phyloP scores from a whole-genome alignment of 2,329 filamentous ascomycete genomes.

The Fonsecaea erecta region DNA sequence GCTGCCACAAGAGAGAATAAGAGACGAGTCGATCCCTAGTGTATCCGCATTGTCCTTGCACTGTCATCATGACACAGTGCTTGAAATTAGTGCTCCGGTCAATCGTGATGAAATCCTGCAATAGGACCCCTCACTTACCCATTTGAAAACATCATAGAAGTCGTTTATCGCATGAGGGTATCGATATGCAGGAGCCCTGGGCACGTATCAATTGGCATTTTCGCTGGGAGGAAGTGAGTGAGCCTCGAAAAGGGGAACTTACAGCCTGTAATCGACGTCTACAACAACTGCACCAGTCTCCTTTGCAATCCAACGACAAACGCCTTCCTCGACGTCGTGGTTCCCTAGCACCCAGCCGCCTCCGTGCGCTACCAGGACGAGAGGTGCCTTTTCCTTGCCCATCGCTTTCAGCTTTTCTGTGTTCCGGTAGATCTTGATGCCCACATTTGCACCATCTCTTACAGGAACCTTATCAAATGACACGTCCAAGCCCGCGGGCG shows the following conservation, averaged over 20 bases:
- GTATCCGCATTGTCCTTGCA: slow-evolving; percentile 1
- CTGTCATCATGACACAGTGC: neutral
- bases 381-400: slow-evolving; percentile 4
- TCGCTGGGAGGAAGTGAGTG: neutral
- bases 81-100: neutral
- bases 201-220: neutral
- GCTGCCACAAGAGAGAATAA: slow-evolving; percentile 1
- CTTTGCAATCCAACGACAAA: slow-evolving; percentile 12
- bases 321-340: slow-evolving; percentile 11
- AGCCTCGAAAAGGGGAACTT: neutral
- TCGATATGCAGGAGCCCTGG: slow-evolving; percentile 36
- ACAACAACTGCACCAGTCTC: slow-evolving; percentile 11
- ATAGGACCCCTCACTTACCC: neutral
- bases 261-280: slow-evolving; percentile 15
- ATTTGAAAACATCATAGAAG: slow-evolving; percentile 31
- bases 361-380: slow-evolving; percentile 7
- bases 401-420: neutral
- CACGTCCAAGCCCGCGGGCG: neutral
- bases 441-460: slow-evolving; percentile 2
- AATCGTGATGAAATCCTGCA: neutral
- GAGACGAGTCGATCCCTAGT: slow-evolving; percentile 7
- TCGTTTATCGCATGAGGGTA: slow-evolving; percentile 37
- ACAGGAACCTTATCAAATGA: neutral
- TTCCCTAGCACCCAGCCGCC: slow-evolving; percentile 7
- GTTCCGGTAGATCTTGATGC: slow-evolving; percentile 3